These are phyloP conservation scores for Telopea speciosissima DNA, from an alignment of 177 flowering plant genomes.

Conservation along the genomic window DNA sequence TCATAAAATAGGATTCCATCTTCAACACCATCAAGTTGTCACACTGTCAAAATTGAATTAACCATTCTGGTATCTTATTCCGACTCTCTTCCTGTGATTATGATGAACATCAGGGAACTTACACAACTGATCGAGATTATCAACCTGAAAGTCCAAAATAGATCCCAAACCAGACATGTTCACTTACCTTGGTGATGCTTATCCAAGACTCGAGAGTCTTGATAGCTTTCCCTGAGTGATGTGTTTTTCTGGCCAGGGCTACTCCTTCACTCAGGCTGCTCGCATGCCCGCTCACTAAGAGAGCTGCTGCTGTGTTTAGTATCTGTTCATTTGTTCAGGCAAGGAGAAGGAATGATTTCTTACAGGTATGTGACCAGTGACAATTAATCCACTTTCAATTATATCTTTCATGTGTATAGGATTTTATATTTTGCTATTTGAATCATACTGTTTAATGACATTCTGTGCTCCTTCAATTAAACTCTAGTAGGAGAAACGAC, in stretches of 20 bases:
- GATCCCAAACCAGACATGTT: background rate
- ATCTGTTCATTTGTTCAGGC: slow-evolving; percentile 30
- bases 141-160: background rate
- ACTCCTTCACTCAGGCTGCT: slow-evolving; percentile 67
- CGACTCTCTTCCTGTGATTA: slow-evolving; percentile 18
- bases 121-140: background rate
- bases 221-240: slow-evolving; percentile 71
- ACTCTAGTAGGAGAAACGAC: background rate
- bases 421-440: no score
- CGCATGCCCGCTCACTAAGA: slow-evolving; percentile 58
- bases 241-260: slow-evolving; percentile 70
- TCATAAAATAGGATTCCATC: no score
- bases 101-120: background rate
- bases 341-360: background rate
- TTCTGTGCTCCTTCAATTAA: background rate
- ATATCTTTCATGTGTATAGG: no score
- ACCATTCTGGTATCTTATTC: slow-evolving; percentile 1
- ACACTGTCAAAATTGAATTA: no score
- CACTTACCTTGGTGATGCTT: slow-evolving; percentile 46
- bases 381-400: no score
- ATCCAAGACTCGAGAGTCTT: slow-evolving; percentile 64
- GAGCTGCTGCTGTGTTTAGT: slow-evolving; percentile 89
- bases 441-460: no score
- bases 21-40: no score
- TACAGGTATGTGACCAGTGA: background rate